These are phyloP conservation scores for Linderniella brevidens DNA, from an alignment of 257 asterid genomes.

Conservation along the genomic window DNA sequence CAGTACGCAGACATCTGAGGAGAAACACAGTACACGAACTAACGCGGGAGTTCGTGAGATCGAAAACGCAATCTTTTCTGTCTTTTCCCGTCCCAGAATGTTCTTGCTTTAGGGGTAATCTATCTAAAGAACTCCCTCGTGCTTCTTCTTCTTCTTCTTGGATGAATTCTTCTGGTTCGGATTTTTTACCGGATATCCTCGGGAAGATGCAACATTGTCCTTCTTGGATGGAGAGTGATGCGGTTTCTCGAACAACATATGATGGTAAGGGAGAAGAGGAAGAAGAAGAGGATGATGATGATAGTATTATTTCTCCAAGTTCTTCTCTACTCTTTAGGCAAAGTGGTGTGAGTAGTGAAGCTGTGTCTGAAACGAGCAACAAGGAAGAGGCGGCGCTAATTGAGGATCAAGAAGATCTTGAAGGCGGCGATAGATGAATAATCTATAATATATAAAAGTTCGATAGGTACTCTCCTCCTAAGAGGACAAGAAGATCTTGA, in stretches of 20 bases:
- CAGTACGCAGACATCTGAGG: constrained; percentile 44
- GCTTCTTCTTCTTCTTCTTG: constrained; percentile 20
- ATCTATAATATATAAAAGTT: no score
- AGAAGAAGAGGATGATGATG: constrained; percentile 44
- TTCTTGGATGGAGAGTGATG: constrained; percentile 34
- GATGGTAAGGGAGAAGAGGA: constrained; percentile 17
- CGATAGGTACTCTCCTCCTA: no score
- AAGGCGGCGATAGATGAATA: constrained; percentile 67
- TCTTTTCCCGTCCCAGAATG: constrained; percentile 87
- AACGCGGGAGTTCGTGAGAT: constrained; percentile 21
- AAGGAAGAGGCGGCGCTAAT: constrained; percentile 64
- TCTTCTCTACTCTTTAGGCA: constrained; percentile 40
- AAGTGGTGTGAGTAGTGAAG: constrained; percentile 29
- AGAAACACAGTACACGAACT: constrained; percentile 43
- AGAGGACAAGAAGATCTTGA: constrained; percentile 98
- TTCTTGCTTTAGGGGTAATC: constrained; percentile 30
- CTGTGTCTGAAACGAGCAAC: constrained; percentile 33
- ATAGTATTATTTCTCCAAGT: constrained; percentile 38
- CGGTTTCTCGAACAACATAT: constrained; percentile 7
- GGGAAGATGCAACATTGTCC: constrained; percentile 44
- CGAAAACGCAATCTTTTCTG: constrained; percentile 46
- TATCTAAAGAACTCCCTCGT: constrained; percentile 10
- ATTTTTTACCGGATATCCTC: constrained; percentile 21
- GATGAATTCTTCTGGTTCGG: constrained; percentile 11
- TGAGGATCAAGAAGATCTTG: constrained; percentile 94